Conservation (phyloP, 75 land plant genomes). For the Cupressus sempervirens region DNA sequence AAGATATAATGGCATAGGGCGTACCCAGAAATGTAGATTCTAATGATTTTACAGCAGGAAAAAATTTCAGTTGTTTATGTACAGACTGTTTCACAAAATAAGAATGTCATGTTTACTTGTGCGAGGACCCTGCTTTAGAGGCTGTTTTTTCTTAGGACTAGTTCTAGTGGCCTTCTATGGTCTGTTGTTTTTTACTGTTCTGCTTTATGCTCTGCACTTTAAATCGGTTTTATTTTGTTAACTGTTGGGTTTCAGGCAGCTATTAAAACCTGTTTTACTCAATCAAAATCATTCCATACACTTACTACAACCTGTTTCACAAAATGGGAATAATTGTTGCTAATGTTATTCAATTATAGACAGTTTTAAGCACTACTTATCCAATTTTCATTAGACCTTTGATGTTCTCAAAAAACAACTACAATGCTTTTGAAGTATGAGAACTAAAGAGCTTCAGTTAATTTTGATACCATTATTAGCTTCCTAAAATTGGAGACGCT, state of each 20-base stretch:
- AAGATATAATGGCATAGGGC: neutral
- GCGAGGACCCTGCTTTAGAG: neutral
- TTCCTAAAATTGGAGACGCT: neutral
- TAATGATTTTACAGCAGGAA: neutral
- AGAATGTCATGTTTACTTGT: neutral
- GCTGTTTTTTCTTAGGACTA: too few relatives aligned
- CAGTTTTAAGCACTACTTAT: neutral
- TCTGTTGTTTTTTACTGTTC: too few relatives aligned
- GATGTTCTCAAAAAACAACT: neutral
- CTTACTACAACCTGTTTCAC: neutral
- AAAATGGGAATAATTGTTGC: neutral
- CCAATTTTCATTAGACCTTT: neutral
- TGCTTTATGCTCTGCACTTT: too few relatives aligned
- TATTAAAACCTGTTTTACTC: too few relatives aligned
- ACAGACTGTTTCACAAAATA: neutral
- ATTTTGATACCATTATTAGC: neutral
- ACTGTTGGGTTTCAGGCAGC: too few relatives aligned
- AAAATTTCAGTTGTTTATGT: neutral
- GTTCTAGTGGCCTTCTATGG: too few relatives aligned
- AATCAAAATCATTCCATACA: neutral
- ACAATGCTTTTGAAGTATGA: neutral
- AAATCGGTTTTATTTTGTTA: too few relatives aligned
- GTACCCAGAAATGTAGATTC: neutral
- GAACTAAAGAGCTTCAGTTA: neutral
- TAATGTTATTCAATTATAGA: neutral